phyloP scores from a whole-genome alignment of 2,329 filamentous ascomycete species.

The Acarospora socialis region DNA sequence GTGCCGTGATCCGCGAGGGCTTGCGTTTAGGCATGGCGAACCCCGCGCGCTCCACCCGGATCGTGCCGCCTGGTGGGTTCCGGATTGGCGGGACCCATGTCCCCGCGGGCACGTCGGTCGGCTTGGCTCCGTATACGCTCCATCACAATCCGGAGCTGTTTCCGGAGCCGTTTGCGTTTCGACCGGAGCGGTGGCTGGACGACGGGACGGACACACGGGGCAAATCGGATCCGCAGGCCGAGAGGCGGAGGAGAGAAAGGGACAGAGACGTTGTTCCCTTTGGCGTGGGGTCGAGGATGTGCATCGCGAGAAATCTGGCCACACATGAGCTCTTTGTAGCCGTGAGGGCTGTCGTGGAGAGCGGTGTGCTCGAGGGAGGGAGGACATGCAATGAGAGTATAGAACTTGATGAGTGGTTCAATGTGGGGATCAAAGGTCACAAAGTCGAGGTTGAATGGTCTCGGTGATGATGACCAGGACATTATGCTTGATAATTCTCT shows the following conservation, averaged over 20 bases:
- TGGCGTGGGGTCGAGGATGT: conserved; percentile 33
- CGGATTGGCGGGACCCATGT: conserved; percentile 25
- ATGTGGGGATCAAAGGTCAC: conserved; percentile 36
- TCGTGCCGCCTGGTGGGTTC: conserved; percentile 28
- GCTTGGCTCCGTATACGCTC: conserved; percentile 30
- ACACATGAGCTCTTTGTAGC: conserved; percentile 30
- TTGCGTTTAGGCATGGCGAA: conserved; percentile 38
- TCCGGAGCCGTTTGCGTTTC: conserved; percentile 27
- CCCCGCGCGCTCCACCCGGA: conserved; percentile 34
- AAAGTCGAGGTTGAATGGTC: conserved; percentile 22
- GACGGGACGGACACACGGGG: no score
- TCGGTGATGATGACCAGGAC: no score
- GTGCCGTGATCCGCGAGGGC: conserved; percentile 35
- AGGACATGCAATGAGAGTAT: conserved; percentile 27
- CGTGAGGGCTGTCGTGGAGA: conserved; percentile 28
- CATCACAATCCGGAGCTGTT: conserved; percentile 33
- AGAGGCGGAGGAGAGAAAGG: conserved; percentile 24
- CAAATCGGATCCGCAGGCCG: no score
- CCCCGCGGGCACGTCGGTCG: conserved; percentile 32
- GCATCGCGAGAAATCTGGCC: conserved; percentile 37
- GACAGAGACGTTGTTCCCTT: conserved; percentile 33
- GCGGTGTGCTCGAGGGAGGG: conserved; percentile 31
- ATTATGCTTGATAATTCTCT: no score
- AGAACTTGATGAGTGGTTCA: conserved; percentile 43
- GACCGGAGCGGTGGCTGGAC: conserved; percentile 35